Base-by-base conservation (phyloP, 1,284 basidiomycete species). In the Hypsizygus ulmarius region DNA sequence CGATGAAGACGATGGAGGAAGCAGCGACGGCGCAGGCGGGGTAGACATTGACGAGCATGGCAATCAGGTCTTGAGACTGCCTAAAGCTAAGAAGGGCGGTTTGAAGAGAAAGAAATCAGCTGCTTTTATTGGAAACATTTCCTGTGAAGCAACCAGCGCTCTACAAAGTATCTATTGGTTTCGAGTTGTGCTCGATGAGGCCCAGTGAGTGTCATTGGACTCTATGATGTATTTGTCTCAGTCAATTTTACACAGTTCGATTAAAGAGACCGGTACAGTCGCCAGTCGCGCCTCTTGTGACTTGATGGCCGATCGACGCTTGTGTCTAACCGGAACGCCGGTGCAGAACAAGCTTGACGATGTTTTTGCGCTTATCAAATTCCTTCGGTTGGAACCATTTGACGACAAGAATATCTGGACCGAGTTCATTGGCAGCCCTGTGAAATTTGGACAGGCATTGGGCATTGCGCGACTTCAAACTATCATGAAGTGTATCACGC, bases 321-420 rank as follows among this genome's bases (percentile, higher is more conserved):
- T 98, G 37, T 97, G 93, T 62, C 75, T 99, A 33, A 97, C 96
- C 7, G 97, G 97, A 52, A 99, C 97, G 5, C 97, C 97, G 0
- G 93, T 99, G 36, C 97, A 99, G 72, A 99, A 99, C 77, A 95
- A 95, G 64, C 81, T 99, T 49, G 96, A 99, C 68, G 97, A 99
- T 63, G 87, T 99, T 39, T 99, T 88, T 68, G 94, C 97, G 1
- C 76, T 99, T 48, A 85, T 99, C 76, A 95, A 94, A 67, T 99
- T 99, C 71, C 73, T 99, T 39, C 90, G 95, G 6, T 70, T 99
- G 48, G 79, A 85, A 33, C 97, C 97, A 0, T 89, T 99, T 59
- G 90, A 96, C 59, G 93, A 98, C 66, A 95, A 96, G 67, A 83
- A 82, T 39, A 70, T 87, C 7, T 99, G 97, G 93, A 95, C 87